Conservation (phyloP, 345 rosid genomes). For the Corymbia maculata region DNA sequence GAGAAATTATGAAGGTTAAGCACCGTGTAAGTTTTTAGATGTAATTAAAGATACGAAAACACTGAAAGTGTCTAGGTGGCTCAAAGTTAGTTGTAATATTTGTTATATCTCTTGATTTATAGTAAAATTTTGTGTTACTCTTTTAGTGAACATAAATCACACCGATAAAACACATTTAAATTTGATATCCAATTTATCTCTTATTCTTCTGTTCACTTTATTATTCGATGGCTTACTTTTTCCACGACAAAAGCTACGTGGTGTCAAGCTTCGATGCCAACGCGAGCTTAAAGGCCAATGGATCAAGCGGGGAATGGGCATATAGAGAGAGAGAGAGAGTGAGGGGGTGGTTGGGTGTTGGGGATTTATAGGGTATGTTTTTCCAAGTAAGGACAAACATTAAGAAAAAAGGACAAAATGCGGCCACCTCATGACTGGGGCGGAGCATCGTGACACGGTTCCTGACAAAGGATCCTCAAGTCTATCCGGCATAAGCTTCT, state of each 20-base stretch:
- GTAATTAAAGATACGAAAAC: neutral
- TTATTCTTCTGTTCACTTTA: no score
- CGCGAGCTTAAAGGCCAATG: no score
- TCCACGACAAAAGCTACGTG: neutral
- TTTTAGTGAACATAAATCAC: neutral
- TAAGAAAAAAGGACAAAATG: no score
- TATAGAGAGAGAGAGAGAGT: no score
- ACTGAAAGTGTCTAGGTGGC: accelerated
- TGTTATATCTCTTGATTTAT: no score
- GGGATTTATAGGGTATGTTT: no score
- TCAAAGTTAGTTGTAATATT: neutral
- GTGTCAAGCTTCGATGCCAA: neutral
- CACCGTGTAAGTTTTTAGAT: neutral
- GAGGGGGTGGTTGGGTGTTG: no score
- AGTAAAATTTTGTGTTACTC: neutral
- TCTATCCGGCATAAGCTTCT: neutral
- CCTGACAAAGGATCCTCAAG: neutral
- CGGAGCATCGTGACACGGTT: neutral
- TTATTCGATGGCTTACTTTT: neutral
- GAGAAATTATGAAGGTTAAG: neutral
- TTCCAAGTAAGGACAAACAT: no score
- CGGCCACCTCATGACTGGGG: neutral
- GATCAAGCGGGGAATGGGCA: no score
- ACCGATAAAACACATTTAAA: no score
- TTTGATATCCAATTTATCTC: neutral